A percentile compares a stretch with the other conserved stretches of the same genome.
These are phyloP conservation scores for Vaccinium myrtillus DNA, from an alignment of 148 eudicot genomes.

Conservation along the genomic window DNA sequence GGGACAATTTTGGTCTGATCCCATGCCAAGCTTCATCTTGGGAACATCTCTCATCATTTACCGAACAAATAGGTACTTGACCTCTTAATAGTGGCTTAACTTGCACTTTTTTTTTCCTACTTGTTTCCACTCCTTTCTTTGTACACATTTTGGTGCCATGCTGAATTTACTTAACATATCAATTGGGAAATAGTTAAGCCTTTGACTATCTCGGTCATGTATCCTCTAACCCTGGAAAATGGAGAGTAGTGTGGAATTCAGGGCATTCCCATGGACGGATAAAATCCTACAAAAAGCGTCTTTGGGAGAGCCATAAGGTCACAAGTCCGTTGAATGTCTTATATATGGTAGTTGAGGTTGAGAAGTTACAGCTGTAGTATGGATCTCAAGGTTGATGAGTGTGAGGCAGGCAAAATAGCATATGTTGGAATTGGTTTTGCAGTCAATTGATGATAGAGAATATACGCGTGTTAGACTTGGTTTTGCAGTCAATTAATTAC, in stretches of 20 bases:
- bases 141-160: neutral
- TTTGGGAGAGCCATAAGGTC: neutral
- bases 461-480: neutral
- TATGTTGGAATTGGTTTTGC: too few species aligned
- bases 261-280: neutral
- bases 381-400: neutral
- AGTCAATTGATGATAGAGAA: too few species aligned
- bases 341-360: neutral
- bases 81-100: neutral
- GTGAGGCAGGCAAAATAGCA: neutral
- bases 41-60: conserved; percentile 44
- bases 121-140: neutral
- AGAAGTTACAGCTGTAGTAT: neutral
- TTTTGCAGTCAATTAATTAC: neutral
- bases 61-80: conserved; percentile 53
- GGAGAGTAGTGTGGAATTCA: neutral
- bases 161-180: neutral
- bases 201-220: neutral
- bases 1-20: conserved; percentile 42
- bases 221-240: neutral
- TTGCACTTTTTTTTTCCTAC: neutral
- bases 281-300: neutral
- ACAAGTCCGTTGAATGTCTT: neutral
- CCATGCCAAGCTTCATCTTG: conserved; percentile 48
- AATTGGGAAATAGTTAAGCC: conserved; percentile 10